Conservation (phyloP, 2,329 filamentous ascomycete species). For the Fusarium nurragi region DNA sequence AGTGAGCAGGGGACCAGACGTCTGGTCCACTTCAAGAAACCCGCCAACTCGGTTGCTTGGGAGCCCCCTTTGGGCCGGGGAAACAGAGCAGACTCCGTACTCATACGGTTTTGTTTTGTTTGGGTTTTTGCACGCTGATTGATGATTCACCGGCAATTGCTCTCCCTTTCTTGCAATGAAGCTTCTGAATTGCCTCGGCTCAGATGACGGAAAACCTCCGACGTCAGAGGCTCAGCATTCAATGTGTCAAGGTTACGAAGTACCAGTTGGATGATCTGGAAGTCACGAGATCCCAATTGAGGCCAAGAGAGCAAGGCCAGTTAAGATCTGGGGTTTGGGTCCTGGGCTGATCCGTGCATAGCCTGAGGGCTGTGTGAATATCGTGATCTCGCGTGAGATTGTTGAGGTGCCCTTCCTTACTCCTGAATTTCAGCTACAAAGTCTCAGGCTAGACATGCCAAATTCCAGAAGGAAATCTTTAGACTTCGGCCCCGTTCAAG, state of each 20-base stretch:
- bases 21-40: slow-evolving; percentile 35
- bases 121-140: slow-evolving; percentile 9
- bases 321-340: slow-evolving; percentile 4
- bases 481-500: slow-evolving; percentile 11
- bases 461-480: slow-evolving; percentile 18
- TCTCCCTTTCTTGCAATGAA: slow-evolving; percentile 20
- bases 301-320: slow-evolving; percentile 1
- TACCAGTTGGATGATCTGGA: slow-evolving; percentile 22
- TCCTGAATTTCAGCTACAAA: slow-evolving; percentile 8
- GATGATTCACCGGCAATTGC: slow-evolving; percentile 11
- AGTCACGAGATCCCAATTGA: slow-evolving; percentile 23
- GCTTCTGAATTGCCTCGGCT: slow-evolving; percentile 37
- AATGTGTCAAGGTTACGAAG: neutral
- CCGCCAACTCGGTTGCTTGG: slow-evolving; percentile 38
- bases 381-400: slow-evolving; percentile 24
- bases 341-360: slow-evolving; percentile 18
- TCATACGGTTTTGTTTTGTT: too few species aligned
- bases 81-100: slow-evolving; percentile 23
- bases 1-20: slow-evolving; percentile 14
- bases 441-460: neutral
- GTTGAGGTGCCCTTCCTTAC: slow-evolving; percentile 24
- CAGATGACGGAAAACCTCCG: slow-evolving; percentile 24
- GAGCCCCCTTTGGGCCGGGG: slow-evolving; percentile 41
- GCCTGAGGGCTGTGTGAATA: slow-evolving; percentile 20
- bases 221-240: slow-evolving; percentile 16